Conservation (phyloP, 106 monocot genomes). For the Dioscorea dumetorum region DNA sequence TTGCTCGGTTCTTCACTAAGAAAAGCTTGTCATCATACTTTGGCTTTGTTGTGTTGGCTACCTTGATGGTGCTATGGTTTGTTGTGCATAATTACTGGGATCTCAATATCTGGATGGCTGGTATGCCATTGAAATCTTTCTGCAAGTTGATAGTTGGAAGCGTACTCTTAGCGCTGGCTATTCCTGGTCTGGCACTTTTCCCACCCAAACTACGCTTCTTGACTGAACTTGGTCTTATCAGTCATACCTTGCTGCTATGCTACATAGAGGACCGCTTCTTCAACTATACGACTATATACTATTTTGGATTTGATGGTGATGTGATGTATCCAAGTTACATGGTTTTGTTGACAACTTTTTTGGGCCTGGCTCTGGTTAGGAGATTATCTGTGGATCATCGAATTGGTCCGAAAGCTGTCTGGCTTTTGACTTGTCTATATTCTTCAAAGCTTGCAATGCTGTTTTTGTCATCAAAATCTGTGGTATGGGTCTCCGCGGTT, state of each 20-base stretch:
- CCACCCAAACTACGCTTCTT: conserved; percentile 71
- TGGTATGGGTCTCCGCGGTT: conserved; percentile 74
- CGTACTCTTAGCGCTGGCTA: conserved; percentile 64
- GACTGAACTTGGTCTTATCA: conserved; percentile 73
- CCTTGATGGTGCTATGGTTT: conserved; percentile 96
- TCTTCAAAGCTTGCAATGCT: conserved; percentile 78
- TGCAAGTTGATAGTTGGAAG: conserved; percentile 73
- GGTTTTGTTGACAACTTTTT: conserved; percentile 68
- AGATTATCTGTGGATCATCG: conserved; percentile 58
- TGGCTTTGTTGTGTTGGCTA: conserved; percentile 63
- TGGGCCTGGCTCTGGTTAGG: conserved; percentile 74
- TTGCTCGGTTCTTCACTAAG: conserved; percentile 90
- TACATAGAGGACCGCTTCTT: conserved; percentile 92
- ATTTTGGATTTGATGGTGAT: conserved; percentile 91
- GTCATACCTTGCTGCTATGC: conserved; percentile 81
- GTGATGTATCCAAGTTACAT: conserved; percentile 97
- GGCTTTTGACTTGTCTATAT: conserved; percentile 88
- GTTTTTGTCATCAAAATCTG: conserved; percentile 80
- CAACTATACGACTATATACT: conserved; percentile 80
- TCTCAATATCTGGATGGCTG: conserved; percentile 97
- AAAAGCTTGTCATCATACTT: conserved; percentile 86
- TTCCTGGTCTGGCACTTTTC: conserved; percentile 89
- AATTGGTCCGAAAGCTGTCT: conserved; percentile 81
- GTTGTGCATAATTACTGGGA: conserved; percentile 91
- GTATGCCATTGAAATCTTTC: conserved; percentile 89